Evolutionary conservation across 805 yeast species (phyloP).

Genomic region (Teunomyces atbi): DNA sequence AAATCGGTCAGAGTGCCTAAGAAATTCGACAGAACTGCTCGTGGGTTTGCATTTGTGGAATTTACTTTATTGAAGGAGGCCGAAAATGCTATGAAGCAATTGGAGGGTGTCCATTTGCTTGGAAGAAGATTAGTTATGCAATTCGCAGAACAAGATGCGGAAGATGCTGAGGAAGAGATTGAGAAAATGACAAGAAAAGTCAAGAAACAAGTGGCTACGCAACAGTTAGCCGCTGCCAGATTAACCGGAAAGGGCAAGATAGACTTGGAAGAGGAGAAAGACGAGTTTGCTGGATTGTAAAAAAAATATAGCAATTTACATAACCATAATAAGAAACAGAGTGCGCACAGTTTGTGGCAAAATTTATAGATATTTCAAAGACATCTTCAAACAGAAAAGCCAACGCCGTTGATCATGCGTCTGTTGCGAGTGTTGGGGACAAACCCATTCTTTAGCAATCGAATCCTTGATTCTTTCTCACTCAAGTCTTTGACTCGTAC

Average conservation of each 20-base stretch:
- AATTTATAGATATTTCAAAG: background rate
- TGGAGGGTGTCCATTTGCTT: conserved; percentile 92
- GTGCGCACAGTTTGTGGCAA: background rate
- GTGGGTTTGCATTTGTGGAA: conserved; percentile 98
- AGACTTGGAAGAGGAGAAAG: conserved; percentile 59
- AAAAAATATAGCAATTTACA: background rate
- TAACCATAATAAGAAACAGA: background rate
- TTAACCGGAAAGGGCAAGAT: conserved; percentile 72
- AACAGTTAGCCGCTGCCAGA: conserved; percentile 68
- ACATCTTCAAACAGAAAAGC: background rate
- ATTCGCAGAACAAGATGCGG: conserved; percentile 80
- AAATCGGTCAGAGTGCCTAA: conserved; percentile 94
- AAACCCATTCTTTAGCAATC: conserved; percentile 16
- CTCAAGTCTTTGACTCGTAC: background rate
- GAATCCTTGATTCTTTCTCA: conserved; percentile 11
- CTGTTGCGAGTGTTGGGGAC: background rate
- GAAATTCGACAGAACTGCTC: conserved; percentile 90
- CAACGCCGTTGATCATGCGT: background rate
- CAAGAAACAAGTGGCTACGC: conserved; percentile 72
- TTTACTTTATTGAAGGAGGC: conserved; percentile 85
- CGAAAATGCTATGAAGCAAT: conserved; percentile 87
- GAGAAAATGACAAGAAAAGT: conserved; percentile 87
- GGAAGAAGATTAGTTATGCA: conserved; percentile 95
- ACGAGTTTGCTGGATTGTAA: conserved; percentile 25
- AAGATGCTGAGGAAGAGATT: conserved; percentile 85